These are phyloP conservation scores for Myxozyma geophila DNA, from an alignment of 805 yeast species.

Conservation along the genomic window DNA sequence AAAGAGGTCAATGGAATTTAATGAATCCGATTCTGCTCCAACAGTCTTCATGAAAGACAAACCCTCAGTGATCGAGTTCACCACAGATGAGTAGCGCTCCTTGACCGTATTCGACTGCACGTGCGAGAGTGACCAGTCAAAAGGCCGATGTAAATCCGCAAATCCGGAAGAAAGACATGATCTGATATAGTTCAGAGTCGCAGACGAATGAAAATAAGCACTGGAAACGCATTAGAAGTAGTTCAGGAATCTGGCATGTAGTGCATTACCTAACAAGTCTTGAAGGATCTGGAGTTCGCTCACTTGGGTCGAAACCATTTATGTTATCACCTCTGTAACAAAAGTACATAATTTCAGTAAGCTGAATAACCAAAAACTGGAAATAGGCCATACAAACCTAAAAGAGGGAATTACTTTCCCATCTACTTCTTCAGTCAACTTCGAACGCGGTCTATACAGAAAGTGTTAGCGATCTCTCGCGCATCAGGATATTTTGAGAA, in stretches of 20 bases:
- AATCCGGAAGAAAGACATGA: constrained; percentile 47
- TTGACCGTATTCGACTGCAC: constrained; percentile 47
- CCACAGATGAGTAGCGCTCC: constrained; percentile 48
- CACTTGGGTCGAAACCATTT: constrained; percentile 49
- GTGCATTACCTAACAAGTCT: constrained; percentile 43
- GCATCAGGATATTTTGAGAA: too few species aligned
- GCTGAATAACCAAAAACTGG: not conserved
- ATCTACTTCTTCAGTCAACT: constrained; percentile 49
- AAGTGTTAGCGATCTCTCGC: not conserved
- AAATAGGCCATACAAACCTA: constrained; percentile 20
- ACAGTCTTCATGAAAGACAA: constrained; percentile 48
- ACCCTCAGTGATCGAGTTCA: constrained; percentile 46
- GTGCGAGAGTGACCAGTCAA: constrained; percentile 50
- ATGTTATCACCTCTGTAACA: constrained; percentile 49
- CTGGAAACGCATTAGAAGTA: constrained; percentile 17
- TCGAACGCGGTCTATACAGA: constrained; percentile 46
- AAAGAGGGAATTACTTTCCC: constrained; percentile 50
- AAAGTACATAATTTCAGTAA: not conserved
- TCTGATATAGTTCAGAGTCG: constrained; percentile 50
- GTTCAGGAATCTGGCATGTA: not conserved
- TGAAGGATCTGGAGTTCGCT: constrained; percentile 50
- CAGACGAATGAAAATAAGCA: constrained; percentile 53
- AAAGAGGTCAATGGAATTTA: constrained; percentile 47
- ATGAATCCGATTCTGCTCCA: constrained; percentile 45
- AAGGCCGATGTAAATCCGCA: constrained; percentile 50